These are phyloP conservation scores for Xylariales sp. DNA, from an alignment of 2,329 filamentous ascomycete species.

Conservation along the genomic window DNA sequence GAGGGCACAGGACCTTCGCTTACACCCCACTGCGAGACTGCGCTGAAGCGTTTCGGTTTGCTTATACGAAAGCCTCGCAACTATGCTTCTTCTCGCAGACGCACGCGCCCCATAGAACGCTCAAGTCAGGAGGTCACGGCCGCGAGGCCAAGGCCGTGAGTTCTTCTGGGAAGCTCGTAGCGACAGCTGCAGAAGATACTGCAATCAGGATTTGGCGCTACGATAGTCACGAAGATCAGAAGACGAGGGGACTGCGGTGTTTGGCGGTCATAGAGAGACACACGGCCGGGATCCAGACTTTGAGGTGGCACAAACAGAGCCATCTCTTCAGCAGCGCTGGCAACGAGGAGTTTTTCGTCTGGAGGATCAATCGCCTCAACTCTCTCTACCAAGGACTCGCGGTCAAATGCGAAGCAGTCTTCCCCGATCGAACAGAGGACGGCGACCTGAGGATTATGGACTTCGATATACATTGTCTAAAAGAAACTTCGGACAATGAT, in stretches of 20 bases:
- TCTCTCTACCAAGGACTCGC: slow-evolving; percentile 45
- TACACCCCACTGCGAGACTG: slow-evolving; percentile 25
- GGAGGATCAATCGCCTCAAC: slow-evolving; percentile 59
- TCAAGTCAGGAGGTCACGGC: slow-evolving; percentile 74
- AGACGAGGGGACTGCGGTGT: slow-evolving; percentile 34
- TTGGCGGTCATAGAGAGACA: slow-evolving; percentile 69
- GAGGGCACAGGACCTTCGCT: slow-evolving; percentile 74
- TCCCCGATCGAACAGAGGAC: slow-evolving; percentile 43
- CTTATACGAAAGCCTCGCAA: slow-evolving; percentile 68
- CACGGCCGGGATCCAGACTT: slow-evolving; percentile 74
- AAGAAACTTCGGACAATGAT: neutral
- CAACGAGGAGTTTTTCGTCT: slow-evolving; percentile 84
- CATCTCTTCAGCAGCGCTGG: slow-evolving; percentile 84
- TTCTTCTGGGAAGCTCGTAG: slow-evolving; percentile 39
- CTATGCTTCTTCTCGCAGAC: slow-evolving; percentile 43
- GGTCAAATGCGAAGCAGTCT: slow-evolving; percentile 52
- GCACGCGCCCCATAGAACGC: slow-evolving; percentile 33
- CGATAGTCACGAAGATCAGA: slow-evolving; percentile 7
- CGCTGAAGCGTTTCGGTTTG: slow-evolving; percentile 44
- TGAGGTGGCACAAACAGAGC: slow-evolving; percentile 67
- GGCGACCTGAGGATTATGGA: slow-evolving; percentile 76
- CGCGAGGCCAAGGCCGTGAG: slow-evolving; percentile 67
- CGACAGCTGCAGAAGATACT: slow-evolving; percentile 69
- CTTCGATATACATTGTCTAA: slow-evolving; percentile 55
- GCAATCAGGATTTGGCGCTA: slow-evolving; percentile 68